Conservation (phyloP, 2,329 filamentous ascomycete species). For the Aspergillus luchuensis region DNA sequence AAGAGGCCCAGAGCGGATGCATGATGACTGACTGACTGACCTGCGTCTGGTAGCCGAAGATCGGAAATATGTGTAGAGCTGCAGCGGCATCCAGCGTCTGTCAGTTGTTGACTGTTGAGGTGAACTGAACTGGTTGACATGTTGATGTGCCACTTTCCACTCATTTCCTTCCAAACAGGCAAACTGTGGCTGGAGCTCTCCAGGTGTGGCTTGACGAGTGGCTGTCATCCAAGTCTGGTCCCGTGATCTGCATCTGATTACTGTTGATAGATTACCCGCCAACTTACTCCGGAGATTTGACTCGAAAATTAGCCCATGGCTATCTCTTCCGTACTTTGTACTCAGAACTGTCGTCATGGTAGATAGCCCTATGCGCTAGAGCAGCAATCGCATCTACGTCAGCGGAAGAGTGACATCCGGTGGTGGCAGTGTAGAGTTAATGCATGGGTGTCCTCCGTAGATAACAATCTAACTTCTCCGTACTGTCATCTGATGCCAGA, state of each 20-base stretch:
- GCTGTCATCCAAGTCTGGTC: not conserved
- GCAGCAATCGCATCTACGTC: not conserved
- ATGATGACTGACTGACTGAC: not conserved
- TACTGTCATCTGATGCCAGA: not conserved
- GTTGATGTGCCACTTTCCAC: not conserved
- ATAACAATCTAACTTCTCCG: not conserved
- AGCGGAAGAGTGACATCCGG: not conserved
- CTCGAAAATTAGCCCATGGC: no score
- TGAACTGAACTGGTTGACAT: no score
- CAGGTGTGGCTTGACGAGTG: not conserved
- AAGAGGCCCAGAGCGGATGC: not conserved
- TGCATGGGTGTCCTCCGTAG: not conserved
- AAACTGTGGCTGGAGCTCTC: not conserved
- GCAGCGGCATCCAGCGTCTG: not conserved
- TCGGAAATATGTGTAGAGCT: not conserved
- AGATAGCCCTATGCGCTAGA: not conserved
- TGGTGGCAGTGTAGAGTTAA: not conserved
- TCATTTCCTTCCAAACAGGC: not conserved
- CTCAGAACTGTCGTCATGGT: not conserved
- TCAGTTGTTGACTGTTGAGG: not conserved
- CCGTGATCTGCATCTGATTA: not conserved
- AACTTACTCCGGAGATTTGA: no score
- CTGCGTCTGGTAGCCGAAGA: not conserved
- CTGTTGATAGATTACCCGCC: no score
- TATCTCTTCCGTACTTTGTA: not conserved